These are phyloP conservation scores for Candida smagusa DNA, from an alignment of 1,139 yeast species.

Conservation along the genomic window DNA sequence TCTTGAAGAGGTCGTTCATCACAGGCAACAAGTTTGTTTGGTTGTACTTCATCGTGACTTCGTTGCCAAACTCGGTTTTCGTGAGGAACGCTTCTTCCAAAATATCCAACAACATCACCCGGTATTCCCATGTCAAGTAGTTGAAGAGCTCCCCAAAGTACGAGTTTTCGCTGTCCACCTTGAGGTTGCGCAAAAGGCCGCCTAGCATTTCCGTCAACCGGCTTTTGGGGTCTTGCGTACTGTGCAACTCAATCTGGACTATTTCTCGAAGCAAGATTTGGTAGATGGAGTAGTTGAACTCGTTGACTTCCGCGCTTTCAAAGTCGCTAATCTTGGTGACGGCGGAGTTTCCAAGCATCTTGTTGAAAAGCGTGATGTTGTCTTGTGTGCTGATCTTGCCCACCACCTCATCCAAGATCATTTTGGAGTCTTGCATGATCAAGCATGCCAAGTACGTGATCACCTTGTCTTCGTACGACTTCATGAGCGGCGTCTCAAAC, in stretches of 20 bases:
- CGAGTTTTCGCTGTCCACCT: constrained; percentile 41
- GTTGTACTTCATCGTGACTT: constrained; percentile 1
- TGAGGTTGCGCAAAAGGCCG: constrained; percentile 40
- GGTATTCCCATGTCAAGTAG: constrained; percentile 29
- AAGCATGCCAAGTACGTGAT: constrained; percentile 15
- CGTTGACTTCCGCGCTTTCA: constrained; percentile 28
- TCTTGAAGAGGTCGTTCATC: constrained; percentile 37
- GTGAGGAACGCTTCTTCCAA: constrained; percentile 28
- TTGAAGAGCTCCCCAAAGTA: constrained; percentile 43
- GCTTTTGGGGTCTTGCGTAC: constrained; percentile 10
- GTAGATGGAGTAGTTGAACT: constrained; percentile 51
- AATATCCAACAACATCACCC: constrained; percentile 24
- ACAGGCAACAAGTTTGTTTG: constrained; percentile 23
- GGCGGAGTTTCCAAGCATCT: constrained; percentile 8
- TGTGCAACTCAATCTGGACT: constrained; percentile 15
- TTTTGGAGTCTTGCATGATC: constrained; percentile 20
- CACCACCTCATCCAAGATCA: constrained; percentile 22
- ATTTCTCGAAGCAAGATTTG: constrained; percentile 41
- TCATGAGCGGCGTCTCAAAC: constrained; percentile 10
- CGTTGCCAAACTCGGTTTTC: constrained; percentile 10
- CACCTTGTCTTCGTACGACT: constrained; percentile 5
- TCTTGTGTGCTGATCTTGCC: constrained; percentile 18
- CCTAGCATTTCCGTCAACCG: constrained; percentile 29
- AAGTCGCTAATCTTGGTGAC: constrained; percentile 19
- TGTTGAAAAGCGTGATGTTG: constrained; percentile 21